phyloP scores from a whole-genome alignment of 2,329 filamentous ascomycete species.

The Verticillium isaacii region DNA sequence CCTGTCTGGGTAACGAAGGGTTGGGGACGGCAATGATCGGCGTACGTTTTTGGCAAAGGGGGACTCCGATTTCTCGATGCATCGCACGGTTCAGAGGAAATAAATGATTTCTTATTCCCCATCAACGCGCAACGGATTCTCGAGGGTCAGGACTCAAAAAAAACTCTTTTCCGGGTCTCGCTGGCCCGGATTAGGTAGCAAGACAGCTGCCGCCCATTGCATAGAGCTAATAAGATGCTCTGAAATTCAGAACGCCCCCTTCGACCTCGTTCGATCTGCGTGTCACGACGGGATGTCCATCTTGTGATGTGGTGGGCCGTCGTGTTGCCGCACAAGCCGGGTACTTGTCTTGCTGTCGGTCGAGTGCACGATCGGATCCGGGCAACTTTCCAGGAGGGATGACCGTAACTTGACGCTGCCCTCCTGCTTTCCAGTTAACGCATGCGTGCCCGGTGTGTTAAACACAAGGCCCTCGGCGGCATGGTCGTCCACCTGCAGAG shows the following conservation, averaged over 20 bases:
- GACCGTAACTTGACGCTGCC: too few relatives aligned
- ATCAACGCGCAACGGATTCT: slow-evolving; percentile 6
- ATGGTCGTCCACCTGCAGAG: too few relatives aligned
- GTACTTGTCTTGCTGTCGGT: neutral
- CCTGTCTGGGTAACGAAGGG: neutral
- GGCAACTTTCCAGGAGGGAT: too few relatives aligned
- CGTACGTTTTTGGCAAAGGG: slow-evolving; percentile 6
- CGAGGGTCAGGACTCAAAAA: slow-evolving; percentile 5
- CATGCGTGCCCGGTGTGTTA: too few relatives aligned
- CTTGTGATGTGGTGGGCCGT: neutral
- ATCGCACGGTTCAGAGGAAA: slow-evolving; percentile 6
- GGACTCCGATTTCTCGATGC: slow-evolving; percentile 6
- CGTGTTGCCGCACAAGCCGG: neutral
- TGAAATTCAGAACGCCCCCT: slow-evolving; percentile 3
- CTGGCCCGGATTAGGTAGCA: neutral
- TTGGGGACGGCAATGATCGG: slow-evolving; percentile 3
- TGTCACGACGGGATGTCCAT: neutral
- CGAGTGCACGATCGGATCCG: neutral
- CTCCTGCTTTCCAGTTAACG: too few relatives aligned
- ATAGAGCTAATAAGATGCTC: slow-evolving; percentile 6
- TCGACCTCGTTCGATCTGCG: neutral
- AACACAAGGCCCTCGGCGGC: too few relatives aligned
- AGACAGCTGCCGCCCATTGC: slow-evolving; percentile 2
- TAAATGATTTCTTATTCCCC: slow-evolving; percentile 5
- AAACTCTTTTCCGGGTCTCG: slow-evolving; percentile 1